phyloP scores from a whole-genome alignment of 169 alveolate species.

The Perkinsus chesapeaki region DNA sequence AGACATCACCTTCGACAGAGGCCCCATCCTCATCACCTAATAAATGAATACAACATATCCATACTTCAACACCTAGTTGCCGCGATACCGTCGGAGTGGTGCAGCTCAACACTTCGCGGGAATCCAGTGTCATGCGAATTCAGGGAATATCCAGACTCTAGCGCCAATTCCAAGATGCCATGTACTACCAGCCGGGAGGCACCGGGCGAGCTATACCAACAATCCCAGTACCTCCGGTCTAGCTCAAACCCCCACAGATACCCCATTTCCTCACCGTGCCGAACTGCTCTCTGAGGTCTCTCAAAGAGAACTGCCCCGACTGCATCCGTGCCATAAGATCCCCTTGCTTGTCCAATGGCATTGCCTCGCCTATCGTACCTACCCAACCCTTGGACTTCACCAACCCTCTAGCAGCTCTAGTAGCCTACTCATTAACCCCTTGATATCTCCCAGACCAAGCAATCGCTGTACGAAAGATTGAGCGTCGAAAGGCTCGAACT shows the following conservation, averaged over 20 bases:
- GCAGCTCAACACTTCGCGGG: not conserved
- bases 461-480: slow-evolving; percentile 92
- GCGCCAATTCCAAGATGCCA: too few species aligned
- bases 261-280: slow-evolving; percentile 38
- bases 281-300: slow-evolving; percentile 95
- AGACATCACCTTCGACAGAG: slow-evolving; percentile 69
- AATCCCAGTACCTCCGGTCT: too few species aligned
- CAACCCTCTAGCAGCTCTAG: not conserved
- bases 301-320: slow-evolving; percentile 86
- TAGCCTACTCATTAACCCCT: not conserved
- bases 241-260: too few species aligned
- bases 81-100: not conserved
- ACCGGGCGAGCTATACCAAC: too few species aligned
- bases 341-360: slow-evolving; percentile 85
- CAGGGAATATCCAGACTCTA: too few species aligned
- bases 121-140: too few species aligned
- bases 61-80: not conserved
- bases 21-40: not conserved
- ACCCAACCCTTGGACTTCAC: not conserved
- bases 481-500: slow-evolving; percentile 95
- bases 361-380: slow-evolving; percentile 86
- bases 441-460: slow-evolving; percentile 47
- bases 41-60: not conserved
- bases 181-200: too few species aligned
- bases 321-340: slow-evolving; percentile 85